Conservation (phyloP, 2,329 filamentous ascomycete genomes). For the Penicillium sp. region DNA sequence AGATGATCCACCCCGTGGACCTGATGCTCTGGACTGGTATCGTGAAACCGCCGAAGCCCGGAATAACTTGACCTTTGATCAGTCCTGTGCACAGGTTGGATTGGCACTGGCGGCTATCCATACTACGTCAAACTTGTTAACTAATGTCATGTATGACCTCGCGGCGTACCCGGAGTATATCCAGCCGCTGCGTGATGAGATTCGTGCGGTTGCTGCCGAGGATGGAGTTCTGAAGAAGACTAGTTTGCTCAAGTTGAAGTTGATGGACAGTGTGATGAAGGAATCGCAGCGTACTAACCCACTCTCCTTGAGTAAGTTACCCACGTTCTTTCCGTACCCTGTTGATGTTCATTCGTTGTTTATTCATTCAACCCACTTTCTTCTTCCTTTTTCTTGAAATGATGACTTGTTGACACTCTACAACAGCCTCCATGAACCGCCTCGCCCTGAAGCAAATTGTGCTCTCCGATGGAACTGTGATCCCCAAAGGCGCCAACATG, state of each 20-base stretch:
- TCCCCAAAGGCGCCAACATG: constrained; percentile 30
- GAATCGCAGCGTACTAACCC: constrained; percentile 33
- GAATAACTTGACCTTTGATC: constrained; percentile 13
- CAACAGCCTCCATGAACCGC: constrained; percentile 28
- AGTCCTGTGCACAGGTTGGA: constrained; percentile 24
- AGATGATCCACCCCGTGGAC: constrained; percentile 15
- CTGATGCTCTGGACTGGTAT: constrained; percentile 33
- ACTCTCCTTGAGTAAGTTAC: constrained; percentile 25
- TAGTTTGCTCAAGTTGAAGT: constrained; percentile 33
- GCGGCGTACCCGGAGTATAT: constrained; percentile 52
- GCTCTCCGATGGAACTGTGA: constrained; percentile 31
- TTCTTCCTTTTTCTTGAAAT: not conserved
- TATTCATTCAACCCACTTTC: not conserved
- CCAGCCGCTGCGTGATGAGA: constrained; percentile 53
- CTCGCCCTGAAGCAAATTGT: constrained; percentile 20
- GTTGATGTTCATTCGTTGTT: not conserved
- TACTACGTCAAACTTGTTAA: constrained; percentile 37
- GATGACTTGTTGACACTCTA: not conserved
- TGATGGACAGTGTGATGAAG: constrained; percentile 39
- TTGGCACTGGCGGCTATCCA: constrained; percentile 35
- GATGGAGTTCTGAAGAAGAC: constrained; percentile 40
- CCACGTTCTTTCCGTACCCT: not conserved
- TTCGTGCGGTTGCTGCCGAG: constrained; percentile 42
- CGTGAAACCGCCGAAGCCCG: constrained; percentile 15
- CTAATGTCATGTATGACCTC: constrained; percentile 55